A percentile compares a stretch with the other conserved stretches of the same genome.
Evolutionary conservation across 129 eudicot genomes (phyloP).

Genomic region (Arctium minus): DNA sequence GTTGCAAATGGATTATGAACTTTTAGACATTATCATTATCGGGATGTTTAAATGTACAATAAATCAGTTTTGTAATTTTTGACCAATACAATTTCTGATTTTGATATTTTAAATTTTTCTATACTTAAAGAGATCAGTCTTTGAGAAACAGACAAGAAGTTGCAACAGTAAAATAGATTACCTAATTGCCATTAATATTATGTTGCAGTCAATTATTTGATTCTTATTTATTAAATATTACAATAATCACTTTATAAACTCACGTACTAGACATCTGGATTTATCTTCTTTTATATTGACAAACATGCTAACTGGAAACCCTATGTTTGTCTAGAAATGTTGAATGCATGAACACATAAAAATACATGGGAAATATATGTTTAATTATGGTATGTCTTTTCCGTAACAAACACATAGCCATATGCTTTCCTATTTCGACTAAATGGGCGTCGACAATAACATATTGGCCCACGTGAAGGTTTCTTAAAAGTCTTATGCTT

Average conservation of each 20-base stretch:
- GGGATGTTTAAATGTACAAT: too few relatives aligned
- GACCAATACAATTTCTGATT: too few relatives aligned
- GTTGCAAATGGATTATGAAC: too few relatives aligned
- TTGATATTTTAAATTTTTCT: too few relatives aligned
- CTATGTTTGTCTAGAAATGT: not conserved
- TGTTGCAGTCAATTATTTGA: not conserved
- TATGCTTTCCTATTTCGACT: not conserved
- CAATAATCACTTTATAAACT: not conserved
- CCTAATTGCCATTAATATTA: too few relatives aligned
- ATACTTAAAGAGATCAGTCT: too few relatives aligned
- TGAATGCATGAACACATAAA: not conserved
- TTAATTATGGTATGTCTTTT: not conserved
- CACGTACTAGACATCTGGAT: not conserved
- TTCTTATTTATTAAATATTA: not conserved
- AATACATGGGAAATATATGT: not conserved
- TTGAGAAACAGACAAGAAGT: too few relatives aligned
- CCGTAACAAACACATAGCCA: not conserved
- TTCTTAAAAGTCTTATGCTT: not conserved
- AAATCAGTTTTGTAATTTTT: too few relatives aligned
- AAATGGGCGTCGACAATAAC: not conserved
- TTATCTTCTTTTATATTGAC: not conserved
- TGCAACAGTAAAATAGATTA: too few relatives aligned
- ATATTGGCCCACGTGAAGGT: not conserved
- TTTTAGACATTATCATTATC: too few relatives aligned
- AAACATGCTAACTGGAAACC: not conserved